These are phyloP conservation scores for Pulveroboletus sp. DNA, from an alignment of 768 basidiomycete species.

Conservation along the genomic window DNA sequence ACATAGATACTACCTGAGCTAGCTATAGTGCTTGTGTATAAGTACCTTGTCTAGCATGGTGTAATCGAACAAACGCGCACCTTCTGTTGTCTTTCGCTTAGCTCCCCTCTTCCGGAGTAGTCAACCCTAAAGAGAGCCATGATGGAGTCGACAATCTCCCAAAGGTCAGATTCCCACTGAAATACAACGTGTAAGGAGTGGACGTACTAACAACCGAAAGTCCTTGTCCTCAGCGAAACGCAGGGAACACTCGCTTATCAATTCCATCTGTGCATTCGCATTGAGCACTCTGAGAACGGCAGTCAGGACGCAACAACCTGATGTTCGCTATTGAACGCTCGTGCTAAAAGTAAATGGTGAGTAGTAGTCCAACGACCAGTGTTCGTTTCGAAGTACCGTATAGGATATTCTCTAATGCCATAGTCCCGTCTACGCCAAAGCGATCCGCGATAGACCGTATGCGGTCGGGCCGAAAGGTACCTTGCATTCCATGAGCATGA, in stretches of 20 bases:
- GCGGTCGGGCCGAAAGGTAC: conserved; percentile 94
- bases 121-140: conserved; percentile 97
- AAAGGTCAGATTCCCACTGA: conserved; percentile 7
- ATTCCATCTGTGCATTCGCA: conserved; percentile 62
- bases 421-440: conserved; percentile 87
- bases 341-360: conserved; percentile 45
- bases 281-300: conserved; percentile 1
- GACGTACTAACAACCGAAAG: conserved; percentile 60
- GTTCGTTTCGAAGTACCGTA: conserved; percentile 57
- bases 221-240: conserved; percentile 90
- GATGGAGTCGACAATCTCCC: conserved; percentile 89
- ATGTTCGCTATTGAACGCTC: conserved; percentile 90
- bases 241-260: conserved; percentile 84
- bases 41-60: conserved; percentile 1
- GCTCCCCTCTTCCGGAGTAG: conserved; percentile 87
- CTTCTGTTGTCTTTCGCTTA: conserved; percentile 93
- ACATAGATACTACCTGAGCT: conserved; percentile 57
- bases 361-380: not conserved
- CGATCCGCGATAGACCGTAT: conserved; percentile 88
- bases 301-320: conserved; percentile 48
- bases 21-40: conserved; percentile 45
- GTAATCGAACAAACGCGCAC: conserved; percentile 30
- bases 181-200: not conserved
- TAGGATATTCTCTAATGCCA: conserved; percentile 88
- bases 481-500: conserved; percentile 37